Evolutionary conservation across 78 protist species (phyloP), one percentile per base, ranked within the genome.

Genomic region (Dictyostelium citrinum): DNA sequence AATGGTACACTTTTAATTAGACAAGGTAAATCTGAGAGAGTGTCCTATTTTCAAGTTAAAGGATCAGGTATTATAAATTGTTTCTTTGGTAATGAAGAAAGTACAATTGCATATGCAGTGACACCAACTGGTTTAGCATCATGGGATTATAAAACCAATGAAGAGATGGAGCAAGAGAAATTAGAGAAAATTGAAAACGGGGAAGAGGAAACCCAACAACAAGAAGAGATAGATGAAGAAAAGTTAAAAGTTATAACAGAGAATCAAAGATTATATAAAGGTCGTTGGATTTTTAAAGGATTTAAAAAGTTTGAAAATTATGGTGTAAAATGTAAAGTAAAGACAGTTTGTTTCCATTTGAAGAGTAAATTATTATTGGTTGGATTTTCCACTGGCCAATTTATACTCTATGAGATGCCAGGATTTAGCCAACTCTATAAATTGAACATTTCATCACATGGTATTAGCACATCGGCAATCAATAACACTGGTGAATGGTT

Each of bases 401-500:
- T 98, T 68, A 85, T 71, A 16, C 81, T 98, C n/a, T 95, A 92
- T 95, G 93, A 93, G 5, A 5, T 93, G 84, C 97, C 98, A 11
- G 74, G 46, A 46, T 70, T 41, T 17, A 67, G n/a, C n/a, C 33
- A 31, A 68, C 67, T 98, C 41, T 97, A 97, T 82, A 83, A 90
- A 9, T 96, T 98, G 82, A 84, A 83, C 17, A 58, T 97, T 33
- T 93, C 96, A 17, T 64, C 67, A 60, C 78, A 82, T 8, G 4
- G 76, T 4, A 81, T 95, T 68, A 31, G 78, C 1, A 41, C 98
- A 2, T 79, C 35, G 22, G 93, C 96, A 14, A 39, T 98, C 90
- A 97, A 95, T 82, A 22, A 84, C 10, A 60, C 95, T 17, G 99
- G 99, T 82, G 98, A 98, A 33, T 98, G 99, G 99, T 79, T 99